Evolutionary conservation across 208 protist genomes (phyloP).

Genomic region (Wallacemonas sp.): DNA sequence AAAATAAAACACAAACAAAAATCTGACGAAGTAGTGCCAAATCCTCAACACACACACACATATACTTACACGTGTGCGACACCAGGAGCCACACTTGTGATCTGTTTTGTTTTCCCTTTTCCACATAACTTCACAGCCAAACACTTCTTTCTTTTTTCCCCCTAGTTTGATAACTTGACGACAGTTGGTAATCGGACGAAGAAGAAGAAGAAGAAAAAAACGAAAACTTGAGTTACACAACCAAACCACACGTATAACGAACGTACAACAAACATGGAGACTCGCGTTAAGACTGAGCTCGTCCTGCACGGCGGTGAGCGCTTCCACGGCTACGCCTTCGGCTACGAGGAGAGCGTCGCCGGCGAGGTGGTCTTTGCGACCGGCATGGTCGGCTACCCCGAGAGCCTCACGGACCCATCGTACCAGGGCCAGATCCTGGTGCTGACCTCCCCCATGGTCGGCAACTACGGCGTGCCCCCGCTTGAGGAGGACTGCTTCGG

Average conservation of each 20-base stretch:
- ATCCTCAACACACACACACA: no score
- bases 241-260: no score
- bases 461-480: slow-evolving; percentile 97
- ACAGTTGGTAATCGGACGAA: slow-evolving; percentile 15
- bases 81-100: no score
- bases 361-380: slow-evolving; percentile 94
- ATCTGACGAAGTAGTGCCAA: no score
- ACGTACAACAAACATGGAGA: slow-evolving; percentile 24
- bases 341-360: slow-evolving; percentile 89
- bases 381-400: slow-evolving; percentile 95
- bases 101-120: slow-evolving; percentile 19
- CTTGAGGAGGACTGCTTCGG: slow-evolving; percentile 91
- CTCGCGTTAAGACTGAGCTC: slow-evolving; percentile 67
- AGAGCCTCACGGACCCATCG: slow-evolving; percentile 97
- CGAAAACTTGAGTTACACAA: no score
- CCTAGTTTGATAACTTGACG: no score
- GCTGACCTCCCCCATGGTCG: slow-evolving; percentile 97
- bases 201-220: slow-evolving; percentile 17
- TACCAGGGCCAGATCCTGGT: slow-evolving; percentile 98
- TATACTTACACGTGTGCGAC: no score
- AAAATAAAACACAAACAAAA: no score
- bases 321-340: slow-evolving; percentile 96
- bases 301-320: slow-evolving; percentile 93
- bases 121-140: slow-evolving; percentile 16
- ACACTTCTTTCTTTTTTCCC: no score